Conservation (phyloP, 2,329 filamentous ascomycete genomes). For the Geosmithia morbida region DNA sequence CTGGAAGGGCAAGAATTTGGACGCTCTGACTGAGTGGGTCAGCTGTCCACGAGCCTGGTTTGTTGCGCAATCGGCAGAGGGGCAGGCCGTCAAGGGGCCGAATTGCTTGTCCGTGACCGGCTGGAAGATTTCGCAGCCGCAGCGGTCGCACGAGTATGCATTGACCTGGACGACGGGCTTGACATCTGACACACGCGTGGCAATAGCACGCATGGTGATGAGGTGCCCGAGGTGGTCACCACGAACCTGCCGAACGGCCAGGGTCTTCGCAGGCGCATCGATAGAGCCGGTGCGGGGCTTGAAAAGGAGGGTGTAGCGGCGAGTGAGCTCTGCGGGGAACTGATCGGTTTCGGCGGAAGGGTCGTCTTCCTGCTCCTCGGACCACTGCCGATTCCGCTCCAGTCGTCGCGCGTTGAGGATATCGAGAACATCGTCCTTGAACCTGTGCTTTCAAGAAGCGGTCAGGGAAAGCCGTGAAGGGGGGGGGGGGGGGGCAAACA, state of each 20-base stretch:
- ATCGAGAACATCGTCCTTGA: constrained; percentile 95
- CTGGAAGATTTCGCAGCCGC: constrained; percentile 95
- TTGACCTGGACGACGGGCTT: constrained; percentile 97
- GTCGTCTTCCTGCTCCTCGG: constrained; percentile 54
- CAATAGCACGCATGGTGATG: constrained; percentile 88
- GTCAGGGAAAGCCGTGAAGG: neutral
- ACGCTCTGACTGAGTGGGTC: constrained; percentile 86
- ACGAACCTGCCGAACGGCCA: constrained; percentile 87
- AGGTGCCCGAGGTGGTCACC: constrained; percentile 87
- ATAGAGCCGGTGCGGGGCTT: constrained; percentile 70
- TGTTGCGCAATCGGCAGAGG: constrained; percentile 74
- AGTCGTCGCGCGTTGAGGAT: constrained; percentile 89
- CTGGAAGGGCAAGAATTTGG: constrained; percentile 94
- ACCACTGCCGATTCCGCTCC: constrained; percentile 64
- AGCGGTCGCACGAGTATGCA: constrained; percentile 93
- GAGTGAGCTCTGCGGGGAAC: constrained; percentile 83
- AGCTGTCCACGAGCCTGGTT: constrained; percentile 92
- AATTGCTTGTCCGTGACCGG: constrained; percentile 86
- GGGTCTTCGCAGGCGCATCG: constrained; percentile 45
- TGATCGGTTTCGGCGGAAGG: constrained; percentile 54
- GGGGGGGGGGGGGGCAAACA: too few species aligned
- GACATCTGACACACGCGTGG: constrained; percentile 90
- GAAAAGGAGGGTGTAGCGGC: constrained; percentile 91
- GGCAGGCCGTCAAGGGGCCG: constrained; percentile 72
- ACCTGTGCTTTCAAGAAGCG: constrained; percentile 31